Base-by-base conservation (phyloP, 169 alveolate genomes). In the Plasmodium berghei region DNA sequence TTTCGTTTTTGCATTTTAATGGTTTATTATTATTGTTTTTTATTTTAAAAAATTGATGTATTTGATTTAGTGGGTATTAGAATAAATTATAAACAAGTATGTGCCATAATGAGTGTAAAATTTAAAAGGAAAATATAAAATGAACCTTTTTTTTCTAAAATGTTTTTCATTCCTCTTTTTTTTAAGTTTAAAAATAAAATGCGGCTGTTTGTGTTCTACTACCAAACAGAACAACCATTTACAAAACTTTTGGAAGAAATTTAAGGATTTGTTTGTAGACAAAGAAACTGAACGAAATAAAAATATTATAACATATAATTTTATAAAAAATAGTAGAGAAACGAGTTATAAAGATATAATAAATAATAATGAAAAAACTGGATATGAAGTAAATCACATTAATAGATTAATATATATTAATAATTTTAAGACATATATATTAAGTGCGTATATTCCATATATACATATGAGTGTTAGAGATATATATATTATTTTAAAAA, bases 381-480 rank as follows among this genome's bases (percentile, higher is more conserved):
- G 91, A 45, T 70, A 24, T 70, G 91, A 85, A 46, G 62, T 85
- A 24, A 70, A 52, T 48, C 91, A 85, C 58, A 52, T 85, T 52
- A 71, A 85, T 69, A 20, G 91, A 24, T 64, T 85, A 24, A 85
- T 85, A 46, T 85, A 85, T 70, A 85, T 85, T 56, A 71, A 85
- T 52, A 20, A 62, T 42, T 59, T 24, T 10, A 85, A 85, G 48
- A 85, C 91, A 34, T 85, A 56, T 63, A 70, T 85, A 61, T 42
- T 85, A 34, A 62, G 91, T 70, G 91, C 91, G n/a, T 85, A 85
- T 49, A 71, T 85, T 5, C 91, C 91, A 1, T 85, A 85, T 62
- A 70, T 85, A 56, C 71, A 85, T 85, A 85, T 85, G 91, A 85
- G 91, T 70, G 70, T 85, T 26, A 14, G 91, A 48, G 91, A 85